Conservation (phyloP, 2,329 filamentous ascomycete species). For the Metarhizium brunneum region DNA sequence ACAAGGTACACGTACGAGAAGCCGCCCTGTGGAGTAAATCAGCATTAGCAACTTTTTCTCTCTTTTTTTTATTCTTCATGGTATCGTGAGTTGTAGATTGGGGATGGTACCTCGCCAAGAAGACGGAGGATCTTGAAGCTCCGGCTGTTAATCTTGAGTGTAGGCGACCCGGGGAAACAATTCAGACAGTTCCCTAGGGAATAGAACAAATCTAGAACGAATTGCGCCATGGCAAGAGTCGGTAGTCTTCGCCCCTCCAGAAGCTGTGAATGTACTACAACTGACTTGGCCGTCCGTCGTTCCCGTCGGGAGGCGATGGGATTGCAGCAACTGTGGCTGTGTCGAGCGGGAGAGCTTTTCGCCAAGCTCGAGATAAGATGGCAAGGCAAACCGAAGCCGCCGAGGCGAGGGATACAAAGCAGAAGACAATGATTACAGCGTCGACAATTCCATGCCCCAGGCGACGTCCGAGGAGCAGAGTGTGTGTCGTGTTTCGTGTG, state of each 20-base stretch:
- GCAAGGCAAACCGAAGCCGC: too few species aligned
- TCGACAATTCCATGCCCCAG: too few species aligned
- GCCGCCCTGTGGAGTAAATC: slow-evolving; percentile 55
- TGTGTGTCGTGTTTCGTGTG: too few species aligned
- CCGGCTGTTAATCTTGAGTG: slow-evolving; percentile 87
- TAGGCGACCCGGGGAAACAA: slow-evolving; percentile 90
- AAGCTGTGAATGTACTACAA: too few species aligned
- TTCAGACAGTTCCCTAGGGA: slow-evolving; percentile 91
- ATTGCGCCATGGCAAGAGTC: slow-evolving; percentile 56
- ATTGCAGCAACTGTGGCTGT: neutral
- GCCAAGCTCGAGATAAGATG: too few species aligned
- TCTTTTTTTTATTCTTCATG: neutral
- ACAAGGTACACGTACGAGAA: slow-evolving; percentile 99
- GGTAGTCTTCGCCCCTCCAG: too few species aligned
- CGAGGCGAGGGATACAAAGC: too few species aligned
- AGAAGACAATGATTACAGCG: too few species aligned
- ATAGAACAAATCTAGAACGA: slow-evolving; percentile 81
- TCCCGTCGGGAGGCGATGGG: too few species aligned
- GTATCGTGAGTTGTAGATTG: neutral
- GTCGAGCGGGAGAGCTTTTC: neutral
- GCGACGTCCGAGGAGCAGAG: too few species aligned
- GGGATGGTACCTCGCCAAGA: slow-evolving; percentile 67
- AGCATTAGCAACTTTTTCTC: neutral
- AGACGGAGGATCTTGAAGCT: slow-evolving; percentile 94
- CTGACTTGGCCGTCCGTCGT: too few species aligned